Evolutionary conservation across 805 yeast species (phyloP).

Genomic region (Zygosaccharomyces siamensis): DNA sequence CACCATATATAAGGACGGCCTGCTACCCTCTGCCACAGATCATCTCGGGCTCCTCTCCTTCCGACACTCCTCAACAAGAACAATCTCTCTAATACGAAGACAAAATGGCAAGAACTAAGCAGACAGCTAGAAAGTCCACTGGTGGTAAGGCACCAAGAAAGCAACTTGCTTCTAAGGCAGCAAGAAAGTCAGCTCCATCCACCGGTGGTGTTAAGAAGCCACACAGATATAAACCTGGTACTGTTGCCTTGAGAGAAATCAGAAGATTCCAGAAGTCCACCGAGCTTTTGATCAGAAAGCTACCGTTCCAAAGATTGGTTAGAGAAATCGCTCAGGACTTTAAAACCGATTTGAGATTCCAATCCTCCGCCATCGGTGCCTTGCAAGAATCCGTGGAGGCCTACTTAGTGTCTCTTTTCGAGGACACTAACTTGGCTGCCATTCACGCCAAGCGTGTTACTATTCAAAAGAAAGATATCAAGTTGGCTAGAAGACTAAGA

Average conservation of each 20-base stretch:
- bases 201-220: constrained; percentile 93
- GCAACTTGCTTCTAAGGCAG: constrained; percentile 87
- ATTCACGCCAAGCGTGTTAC: constrained; percentile 99
- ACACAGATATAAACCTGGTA: constrained; percentile 97
- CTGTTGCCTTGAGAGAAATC: constrained; percentile 93
- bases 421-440: constrained; percentile 98
- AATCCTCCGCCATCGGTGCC: constrained; percentile 96
- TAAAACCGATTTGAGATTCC: constrained; percentile 92
- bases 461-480: constrained; percentile 96
- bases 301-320: constrained; percentile 96
- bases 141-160: constrained; percentile 97
- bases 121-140: constrained; percentile 91
- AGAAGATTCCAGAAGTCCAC: constrained; percentile 97
- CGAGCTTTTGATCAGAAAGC: constrained; percentile 88
- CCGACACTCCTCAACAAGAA: background rate
- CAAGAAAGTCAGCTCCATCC: constrained; percentile 89
- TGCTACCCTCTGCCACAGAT: no score
- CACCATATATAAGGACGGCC: background rate
- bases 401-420: constrained; percentile 90
- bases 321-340: constrained; percentile 94
- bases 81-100: background rate
- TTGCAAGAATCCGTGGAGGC: constrained; percentile 98
- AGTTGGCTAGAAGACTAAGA: constrained; percentile 95
- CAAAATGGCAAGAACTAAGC: constrained; percentile 86
- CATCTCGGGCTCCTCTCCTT: no score